Evolutionary conservation across 1,284 basidiomycete genomes (phyloP), one percentile per base, ranked within the genome.

Genomic region (Ustilago tritici): DNA sequence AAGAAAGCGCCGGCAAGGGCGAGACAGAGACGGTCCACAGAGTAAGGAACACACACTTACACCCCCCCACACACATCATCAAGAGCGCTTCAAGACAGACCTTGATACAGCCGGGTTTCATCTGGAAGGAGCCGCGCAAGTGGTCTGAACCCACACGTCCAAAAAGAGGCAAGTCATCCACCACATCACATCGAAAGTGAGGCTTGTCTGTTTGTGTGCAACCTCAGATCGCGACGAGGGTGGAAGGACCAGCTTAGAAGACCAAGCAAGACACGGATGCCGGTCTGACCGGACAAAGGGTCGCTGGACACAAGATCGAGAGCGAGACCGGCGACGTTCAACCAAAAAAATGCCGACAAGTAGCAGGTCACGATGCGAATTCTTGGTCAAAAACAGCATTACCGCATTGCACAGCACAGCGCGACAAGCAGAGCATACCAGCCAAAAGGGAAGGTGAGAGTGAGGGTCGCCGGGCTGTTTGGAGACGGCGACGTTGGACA

Each of bases 291-390:
- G 14, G 31, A 50, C 28, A 50, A 8, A 50, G 10, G 23, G 3
- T 28, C 23, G 28, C 28, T 14, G 31, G 12, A 8, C 15, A 4
- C 49, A 50, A 31, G 28, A 50, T 50, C 49, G 49, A 50, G 28
- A 50, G 3, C 23, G 6, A 9, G 19, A 49, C 46, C 46, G 46
- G 46, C 46, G 46, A 49, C 46, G 5, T 31, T 28, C n/a, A 14
- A 23, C 49, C 49, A 34, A 50, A 31, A 50, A 46, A 50, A 50
- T 50, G 49, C 49, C 49, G 49, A 50, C 28, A 50, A 31, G 49
- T 28, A 31, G 43, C 40, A 43, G 40, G 40, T 41, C 40, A 19
- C 43, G 43, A 46, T 2, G 17, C 43, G 43, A 46, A 2, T 46
- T 19, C 11, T 46, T 15, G 43, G n/a, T 46, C 17, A n/a, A 46